phyloP scores from a whole-genome alignment of 1,284 basidiomycete genomes.

The Leccinum subfulvum region DNA sequence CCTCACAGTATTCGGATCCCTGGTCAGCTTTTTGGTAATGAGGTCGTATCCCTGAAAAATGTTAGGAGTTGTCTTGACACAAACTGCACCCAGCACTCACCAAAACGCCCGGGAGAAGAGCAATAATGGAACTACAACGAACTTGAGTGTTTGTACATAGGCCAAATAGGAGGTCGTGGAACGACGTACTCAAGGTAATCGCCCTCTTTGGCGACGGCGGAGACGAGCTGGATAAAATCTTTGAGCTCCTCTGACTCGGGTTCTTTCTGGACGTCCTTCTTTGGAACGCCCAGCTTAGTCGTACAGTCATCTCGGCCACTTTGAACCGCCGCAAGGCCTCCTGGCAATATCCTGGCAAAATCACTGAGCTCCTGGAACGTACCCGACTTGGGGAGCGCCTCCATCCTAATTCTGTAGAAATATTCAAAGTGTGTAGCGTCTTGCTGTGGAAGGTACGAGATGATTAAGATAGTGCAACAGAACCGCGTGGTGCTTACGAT shows the following conservation, averaged over 20 bases:
- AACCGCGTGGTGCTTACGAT: conserved; percentile 2
- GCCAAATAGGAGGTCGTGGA: not conserved
- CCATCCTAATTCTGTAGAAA: conserved; percentile 9
- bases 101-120: conserved; percentile 12
- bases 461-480: not conserved
- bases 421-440: conserved; percentile 10
- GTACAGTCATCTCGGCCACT: conserved; percentile 1
- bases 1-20: conserved; percentile 3
- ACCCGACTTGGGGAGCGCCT: conserved; percentile 1
- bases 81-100: not conserved
- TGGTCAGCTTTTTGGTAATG: conserved; percentile 7
- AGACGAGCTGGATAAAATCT: conserved; percentile 2
- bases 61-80: not conserved
- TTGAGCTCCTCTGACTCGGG: not conserved
- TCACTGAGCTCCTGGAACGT: conserved; percentile 10
- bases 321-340: not conserved
- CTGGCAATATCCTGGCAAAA: conserved; percentile 4
- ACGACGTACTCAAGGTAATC: conserved; percentile 17
- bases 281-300: conserved; percentile 5
- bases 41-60: conserved; percentile 8
- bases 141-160: not conserved
- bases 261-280: not conserved
- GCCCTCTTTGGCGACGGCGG: not conserved
- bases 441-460: conserved; percentile 4
- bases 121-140: conserved; percentile 8